Evolutionary conservation across 2,329 filamentous ascomycete genomes (phyloP).

Genomic region (Cladosporium sp.): DNA sequence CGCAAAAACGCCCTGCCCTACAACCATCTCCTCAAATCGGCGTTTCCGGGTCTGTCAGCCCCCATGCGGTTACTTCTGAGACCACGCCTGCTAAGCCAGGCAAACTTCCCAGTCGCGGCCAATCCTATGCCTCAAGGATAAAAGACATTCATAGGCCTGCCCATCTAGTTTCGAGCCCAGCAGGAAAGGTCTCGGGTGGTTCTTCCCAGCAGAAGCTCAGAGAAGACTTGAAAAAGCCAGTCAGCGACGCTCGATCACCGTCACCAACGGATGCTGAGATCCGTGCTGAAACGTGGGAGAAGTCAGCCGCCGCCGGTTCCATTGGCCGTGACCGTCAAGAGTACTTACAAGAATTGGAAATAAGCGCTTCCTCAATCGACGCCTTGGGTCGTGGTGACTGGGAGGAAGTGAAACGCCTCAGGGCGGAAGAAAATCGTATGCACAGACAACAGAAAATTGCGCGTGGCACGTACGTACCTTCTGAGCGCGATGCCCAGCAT

Average conservation of each 20-base stretch:
- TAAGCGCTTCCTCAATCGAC: background rate
- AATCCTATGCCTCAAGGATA: constrained; percentile 5
- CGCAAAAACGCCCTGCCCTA: background rate
- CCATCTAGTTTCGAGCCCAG: background rate
- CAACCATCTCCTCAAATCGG: constrained; percentile 7
- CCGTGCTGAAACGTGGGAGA: background rate
- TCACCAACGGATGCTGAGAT: background rate
- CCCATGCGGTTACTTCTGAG: background rate
- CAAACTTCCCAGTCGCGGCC: background rate
- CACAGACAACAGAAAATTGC: constrained; percentile 1
- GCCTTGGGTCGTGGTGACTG: constrained; percentile 4
- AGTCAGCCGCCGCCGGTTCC: background rate
- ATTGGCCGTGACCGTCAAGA: constrained; percentile 3
- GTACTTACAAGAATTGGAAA: constrained; percentile 4
- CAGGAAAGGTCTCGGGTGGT: background rate
- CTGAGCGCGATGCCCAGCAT: constrained; percentile 1
- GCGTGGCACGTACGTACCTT: background rate
- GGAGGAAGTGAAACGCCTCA: constrained; percentile 2
- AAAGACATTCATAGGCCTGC: constrained; percentile 1
- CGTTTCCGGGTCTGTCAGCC: background rate
- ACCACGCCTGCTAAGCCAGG: background rate
- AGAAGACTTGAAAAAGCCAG: background rate
- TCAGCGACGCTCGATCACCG: background rate
- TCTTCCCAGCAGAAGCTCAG: background rate
- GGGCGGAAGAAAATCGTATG: background rate